Conservation (phyloP, 1,284 basidiomycete genomes). For the Wallemia hederae region DNA sequence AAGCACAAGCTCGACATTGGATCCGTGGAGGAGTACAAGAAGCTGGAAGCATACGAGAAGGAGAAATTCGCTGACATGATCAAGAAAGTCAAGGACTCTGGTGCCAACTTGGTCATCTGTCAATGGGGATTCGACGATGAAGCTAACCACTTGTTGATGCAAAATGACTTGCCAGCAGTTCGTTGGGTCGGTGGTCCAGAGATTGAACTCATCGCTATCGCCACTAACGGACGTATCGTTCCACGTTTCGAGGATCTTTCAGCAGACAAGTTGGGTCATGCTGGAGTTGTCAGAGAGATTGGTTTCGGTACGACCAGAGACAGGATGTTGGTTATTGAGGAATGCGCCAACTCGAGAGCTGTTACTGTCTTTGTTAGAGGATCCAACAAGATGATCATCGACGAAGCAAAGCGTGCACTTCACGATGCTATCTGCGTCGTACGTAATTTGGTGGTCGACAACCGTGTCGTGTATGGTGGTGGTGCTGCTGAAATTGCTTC, state of each 20-base stretch:
- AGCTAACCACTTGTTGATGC: constrained; percentile 91
- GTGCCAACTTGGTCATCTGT: constrained; percentile 93
- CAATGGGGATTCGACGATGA: constrained; percentile 99
- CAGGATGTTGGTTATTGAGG: constrained; percentile 97
- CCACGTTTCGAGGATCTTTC: constrained; percentile 90
- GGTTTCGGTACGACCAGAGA: constrained; percentile 91
- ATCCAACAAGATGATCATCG: constrained; percentile 98
- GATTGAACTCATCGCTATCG: constrained; percentile 95
- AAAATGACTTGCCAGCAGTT: constrained; percentile 90
- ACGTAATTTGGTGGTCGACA: constrained; percentile 77
- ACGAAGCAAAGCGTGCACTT: constrained; percentile 87
- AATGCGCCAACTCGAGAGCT: constrained; percentile 85
- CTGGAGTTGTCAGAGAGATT: constrained; percentile 74
- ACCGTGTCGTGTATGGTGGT: constrained; percentile 90
- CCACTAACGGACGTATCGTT: constrained; percentile 91
- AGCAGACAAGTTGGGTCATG: constrained; percentile 65
- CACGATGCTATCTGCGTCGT: constrained; percentile 96
- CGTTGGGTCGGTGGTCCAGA: constrained; percentile 98
- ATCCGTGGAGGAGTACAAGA: constrained; percentile 90
- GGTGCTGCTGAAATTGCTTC: constrained; percentile 93
- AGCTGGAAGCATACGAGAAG: constrained; percentile 78
- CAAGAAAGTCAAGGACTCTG: constrained; percentile 83
- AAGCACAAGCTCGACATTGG: constrained; percentile 98
- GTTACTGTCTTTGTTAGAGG: constrained; percentile 94
- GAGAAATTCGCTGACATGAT: constrained; percentile 95